Percentiles rank a stretch among this genome's conserved stretches.
Conservation (phyloP, 108 stramenopile species). For the Pseudonitzschia multiseries region DNA sequence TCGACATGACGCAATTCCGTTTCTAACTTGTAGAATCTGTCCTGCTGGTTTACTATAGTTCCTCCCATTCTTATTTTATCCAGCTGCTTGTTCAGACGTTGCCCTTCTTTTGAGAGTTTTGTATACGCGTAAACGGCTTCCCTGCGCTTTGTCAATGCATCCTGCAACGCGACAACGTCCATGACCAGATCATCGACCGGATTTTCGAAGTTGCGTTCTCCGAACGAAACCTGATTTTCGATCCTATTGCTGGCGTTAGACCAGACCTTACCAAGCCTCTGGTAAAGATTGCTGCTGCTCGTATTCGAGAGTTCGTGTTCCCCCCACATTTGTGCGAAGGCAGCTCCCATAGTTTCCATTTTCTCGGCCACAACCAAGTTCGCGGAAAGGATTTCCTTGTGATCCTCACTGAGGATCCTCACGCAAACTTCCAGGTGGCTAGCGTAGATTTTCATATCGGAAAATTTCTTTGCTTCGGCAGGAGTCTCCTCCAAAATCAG, state of each 20-base stretch:
- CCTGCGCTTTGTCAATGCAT: conserved; percentile 32
- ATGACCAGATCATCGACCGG: conserved; percentile 37
- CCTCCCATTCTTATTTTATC: conserved; percentile 22
- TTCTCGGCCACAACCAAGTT: conserved; percentile 8
- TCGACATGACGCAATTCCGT: conserved; percentile 19
- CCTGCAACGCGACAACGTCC: conserved; percentile 36
- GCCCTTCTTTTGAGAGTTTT: conserved; percentile 20
- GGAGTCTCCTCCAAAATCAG: conserved; percentile 33
- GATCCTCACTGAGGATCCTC: conserved; percentile 31
- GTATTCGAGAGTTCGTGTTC: conserved; percentile 43
- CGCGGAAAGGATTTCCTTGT: conserved; percentile 4
- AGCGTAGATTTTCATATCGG: conserved; percentile 31
- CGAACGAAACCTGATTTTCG: conserved; percentile 17
- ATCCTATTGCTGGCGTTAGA: conserved; percentile 18
- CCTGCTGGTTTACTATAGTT: conserved; percentile 11
- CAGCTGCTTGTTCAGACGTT: conserved; percentile 23
- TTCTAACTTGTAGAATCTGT: conserved; percentile 34
- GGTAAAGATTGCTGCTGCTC: conserved; percentile 35
- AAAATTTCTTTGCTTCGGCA: conserved; percentile 36
- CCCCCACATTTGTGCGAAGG: conserved; percentile 40
- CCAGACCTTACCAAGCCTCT: conserved; percentile 34
- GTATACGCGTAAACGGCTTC: conserved; percentile 29
- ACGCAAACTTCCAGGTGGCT: conserved; percentile 35
- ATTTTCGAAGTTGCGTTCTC: conserved; percentile 9
- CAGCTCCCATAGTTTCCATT: conserved; percentile 34